Base-by-base conservation (phyloP, 2,329 filamentous ascomycete genomes). In the Stagonosporopsis vannaccii region DNA sequence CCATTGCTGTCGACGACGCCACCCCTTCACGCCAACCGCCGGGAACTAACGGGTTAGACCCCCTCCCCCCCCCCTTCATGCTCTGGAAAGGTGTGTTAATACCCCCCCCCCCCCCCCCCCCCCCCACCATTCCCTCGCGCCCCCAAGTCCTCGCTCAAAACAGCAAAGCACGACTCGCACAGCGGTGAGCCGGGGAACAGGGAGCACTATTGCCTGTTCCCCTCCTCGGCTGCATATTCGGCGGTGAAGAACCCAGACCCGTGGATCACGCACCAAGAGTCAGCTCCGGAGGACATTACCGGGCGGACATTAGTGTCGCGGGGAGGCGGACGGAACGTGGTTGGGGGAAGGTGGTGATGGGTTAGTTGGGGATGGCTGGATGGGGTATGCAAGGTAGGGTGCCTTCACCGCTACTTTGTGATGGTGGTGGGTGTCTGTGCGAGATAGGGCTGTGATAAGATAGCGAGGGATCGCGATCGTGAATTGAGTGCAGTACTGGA, bases 391-490 rank as follows among this genome's bases (percentile, higher is more conserved):
- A 42, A 20, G 25, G 22, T n/a, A 13, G 22, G 22, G 22, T 40
- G 13, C 17, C 20, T 43, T 20, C 41, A 43, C 41, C 41, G 41
- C 41, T 43, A 43, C 41, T 43, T 43, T 42, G 25, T 2, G 11
- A 25, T 7, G 30, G 30, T n/a, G 30, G 25, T 28, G 25, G 41
- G 9, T 20, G 41, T 30, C 25, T 30, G 41, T 43, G 41, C 41
- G 41, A 43, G 25, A 17, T 43, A 43, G 41, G 41, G 41, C 41
- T 43, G 37, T 39, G 40, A 42, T 42, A 30, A 42, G 26, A 32
- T 43, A 43, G 41, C 17, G 26, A 19, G 35, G 22, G 37, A 40
- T 40, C 37, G 39, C 39, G 39, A 42, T 42, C 39, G 39, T 6
- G 25, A 42, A n/a, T n/a, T n/a, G 12, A 6, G 8, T n/a, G 37